Base-by-base conservation (phyloP, 208 protist genomes). In the Crithidia mellificae region DNA sequence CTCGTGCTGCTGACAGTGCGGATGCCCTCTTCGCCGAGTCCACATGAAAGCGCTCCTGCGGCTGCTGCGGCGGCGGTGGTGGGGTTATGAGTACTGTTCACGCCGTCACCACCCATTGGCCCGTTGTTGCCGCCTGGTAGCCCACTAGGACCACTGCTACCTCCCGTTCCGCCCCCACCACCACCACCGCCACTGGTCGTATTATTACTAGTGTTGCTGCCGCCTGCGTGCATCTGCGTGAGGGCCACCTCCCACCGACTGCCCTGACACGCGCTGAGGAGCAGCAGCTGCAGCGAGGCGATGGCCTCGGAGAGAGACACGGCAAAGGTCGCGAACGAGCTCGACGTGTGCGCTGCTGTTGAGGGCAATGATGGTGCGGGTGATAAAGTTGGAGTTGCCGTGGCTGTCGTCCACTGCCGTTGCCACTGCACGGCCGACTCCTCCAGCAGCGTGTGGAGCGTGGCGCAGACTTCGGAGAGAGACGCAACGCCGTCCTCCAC, bases 211-310 rank as follows among this genome's bases (percentile, higher is more conserved):
- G 30, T 41, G 52, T 6, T 22, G 32, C 25, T 36, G 6, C 53
- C 46, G 43, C 55, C 46, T n/a, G 46, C 36, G 39, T 65, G 55
- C 63, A 76, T 64, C 38, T 70, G 55, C 17, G 63, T 51, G 19
- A 76, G 63, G 15, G 63, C 62, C 54, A 62, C 63, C 34, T 76
- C 70, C 70, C 70, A 76, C 12, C 70, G 54, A 34, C 46, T 72
- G 53, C 69, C 68, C 51, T 87, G 73, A 49, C 84, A 88, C 15
- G 84, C 74, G 59, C 87, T 82, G n/a, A 93, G 81, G 12, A 90
- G 73, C 43, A 90, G 69, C 27, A 93, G 69, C 51, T 93, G 87
- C 57, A 93, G 65, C n/a, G 78, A 78, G 22, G 82, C 81, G 49
- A 88, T 78, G 20, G 84, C 80, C 29, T 86, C 80, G 8, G 81